Base-by-base conservation (phyloP, 805 yeast genomes). In the Grigorovia yakushimaensis region DNA sequence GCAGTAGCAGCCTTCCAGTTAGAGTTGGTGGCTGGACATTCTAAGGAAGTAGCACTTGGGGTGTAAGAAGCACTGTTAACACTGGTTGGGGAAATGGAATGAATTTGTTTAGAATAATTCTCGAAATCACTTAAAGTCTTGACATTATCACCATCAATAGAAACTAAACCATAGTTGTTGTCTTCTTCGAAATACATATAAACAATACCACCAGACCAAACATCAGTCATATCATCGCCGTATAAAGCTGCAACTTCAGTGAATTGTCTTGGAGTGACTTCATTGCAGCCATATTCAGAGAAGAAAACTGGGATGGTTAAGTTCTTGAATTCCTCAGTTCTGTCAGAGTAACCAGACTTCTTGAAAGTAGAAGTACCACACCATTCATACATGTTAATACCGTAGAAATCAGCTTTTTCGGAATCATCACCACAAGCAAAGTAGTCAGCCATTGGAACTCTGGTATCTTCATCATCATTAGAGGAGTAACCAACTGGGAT, bases 341-440 rank as follows among this genome's bases (percentile, higher is more conserved):
- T 76, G 52, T 67, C 75, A 53, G 70, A 60, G 68, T 81, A 84
- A 62, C 93, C 93, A 49, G 89, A 82, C 6, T 64, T 52, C 30
- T 61, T 47, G 71, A 72, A 84, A 46, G 76, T 62, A 18, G 86
- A 78, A 18, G 60, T 41, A 59, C 91, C 91, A 74, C 93, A 84
- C 93, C 93, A 84, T 71, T 82, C 88, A 72, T 84, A 84, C 88
- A 83, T 83, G 76, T 84, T 84, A 65, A 84, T 81, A 75, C 93
- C 93, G 64, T 83, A 84, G 74, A 84, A 84, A 66, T 84, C 93
- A 50, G 88, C 88, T 55, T 72, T 72, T 19, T 64, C 81, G 47
- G 73, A 81, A 7, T 64, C 70, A 51, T 73, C 78, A 67, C 91
- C 91, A 72, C 93, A 84, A 40, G 81, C 74, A 57, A 84, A 84